Evolutionary conservation across 805 yeast genomes (phyloP).

Genomic region (Wickerhamomyces canadensis): DNA sequence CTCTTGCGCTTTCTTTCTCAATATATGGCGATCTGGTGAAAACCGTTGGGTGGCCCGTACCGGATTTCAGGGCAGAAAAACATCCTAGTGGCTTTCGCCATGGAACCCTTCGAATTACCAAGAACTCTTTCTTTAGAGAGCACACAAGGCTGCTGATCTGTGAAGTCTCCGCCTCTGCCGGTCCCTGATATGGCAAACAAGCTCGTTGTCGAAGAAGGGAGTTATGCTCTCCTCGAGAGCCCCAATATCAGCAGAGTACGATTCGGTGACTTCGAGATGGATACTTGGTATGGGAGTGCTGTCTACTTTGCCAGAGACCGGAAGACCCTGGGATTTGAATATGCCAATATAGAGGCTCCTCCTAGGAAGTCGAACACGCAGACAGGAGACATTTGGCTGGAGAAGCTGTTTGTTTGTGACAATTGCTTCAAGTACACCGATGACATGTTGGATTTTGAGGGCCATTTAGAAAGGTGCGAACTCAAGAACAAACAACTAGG

Average conservation of each 20-base stretch:
- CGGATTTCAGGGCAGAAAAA: too few relatives aligned
- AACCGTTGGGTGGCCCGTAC: too few relatives aligned
- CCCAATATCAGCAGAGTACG: conserved; percentile 62
- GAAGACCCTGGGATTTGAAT: conserved; percentile 39
- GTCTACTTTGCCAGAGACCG: conserved; percentile 60
- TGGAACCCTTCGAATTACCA: too few relatives aligned
- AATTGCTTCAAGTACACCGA: conserved; percentile 80
- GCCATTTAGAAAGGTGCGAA: conserved; percentile 46
- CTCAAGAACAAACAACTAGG: conserved; percentile 52
- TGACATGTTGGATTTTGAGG: conserved; percentile 33
- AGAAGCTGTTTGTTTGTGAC: conserved; percentile 66
- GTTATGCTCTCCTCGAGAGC: conserved; percentile 56
- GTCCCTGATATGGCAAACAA: conserved; percentile 15
- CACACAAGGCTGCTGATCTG: too few relatives aligned
- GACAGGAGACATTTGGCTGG: conserved; percentile 43
- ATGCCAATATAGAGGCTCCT: conserved; percentile 14
- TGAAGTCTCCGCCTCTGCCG: too few relatives aligned
- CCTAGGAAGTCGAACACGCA: conserved; percentile 8
- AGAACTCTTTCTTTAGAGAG: too few relatives aligned
- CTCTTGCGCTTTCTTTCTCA: too few relatives aligned
- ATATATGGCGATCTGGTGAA: too few relatives aligned
- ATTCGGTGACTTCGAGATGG: conserved; percentile 62
- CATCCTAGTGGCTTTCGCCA: too few relatives aligned
- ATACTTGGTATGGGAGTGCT: conserved; percentile 86
- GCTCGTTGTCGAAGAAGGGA: conserved; percentile 31